These are phyloP conservation scores for Chlorella sp. DNA, from an alignment of 139 green algal genomes.

Conservation along the genomic window DNA sequence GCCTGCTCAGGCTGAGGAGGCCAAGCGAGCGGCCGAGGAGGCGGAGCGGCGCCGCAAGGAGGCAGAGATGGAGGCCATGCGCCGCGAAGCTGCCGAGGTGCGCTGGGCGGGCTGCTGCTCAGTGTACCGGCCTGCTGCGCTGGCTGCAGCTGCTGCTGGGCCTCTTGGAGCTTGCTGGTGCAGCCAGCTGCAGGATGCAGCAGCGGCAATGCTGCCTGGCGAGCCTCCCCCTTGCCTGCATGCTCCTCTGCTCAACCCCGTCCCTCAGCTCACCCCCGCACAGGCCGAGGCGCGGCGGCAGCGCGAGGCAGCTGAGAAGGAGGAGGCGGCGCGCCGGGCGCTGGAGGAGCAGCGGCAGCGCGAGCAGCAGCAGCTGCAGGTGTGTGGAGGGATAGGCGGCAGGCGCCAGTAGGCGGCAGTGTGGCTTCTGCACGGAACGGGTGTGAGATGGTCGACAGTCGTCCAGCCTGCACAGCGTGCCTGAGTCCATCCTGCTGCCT, in stretches of 20 bases:
- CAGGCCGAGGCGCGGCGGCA: slow-evolving; percentile 29
- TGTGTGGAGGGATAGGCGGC: no score
- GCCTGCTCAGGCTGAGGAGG: slow-evolving; percentile 21
- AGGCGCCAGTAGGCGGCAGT: no score
- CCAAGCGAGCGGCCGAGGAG: slow-evolving; percentile 39
- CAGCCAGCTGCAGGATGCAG: no score
- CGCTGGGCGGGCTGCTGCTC: no score
- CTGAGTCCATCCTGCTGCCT: no score
- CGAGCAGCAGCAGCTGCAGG: slow-evolving; percentile 34
- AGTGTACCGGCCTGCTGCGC: neutral
- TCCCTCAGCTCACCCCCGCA: neutral
- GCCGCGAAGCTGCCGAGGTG: slow-evolving; percentile 27
- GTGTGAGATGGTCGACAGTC: no score
- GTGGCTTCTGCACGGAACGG: no score
- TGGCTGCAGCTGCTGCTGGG: neutral
- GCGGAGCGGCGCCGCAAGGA: slow-evolving; percentile 29
- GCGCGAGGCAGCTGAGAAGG: neutral
- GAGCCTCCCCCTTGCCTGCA: neutral
- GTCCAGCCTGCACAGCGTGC: neutral
- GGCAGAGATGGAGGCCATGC: slow-evolving; percentile 13
- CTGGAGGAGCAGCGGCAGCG: slow-evolving; percentile 34
- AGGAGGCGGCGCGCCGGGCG: neutral
- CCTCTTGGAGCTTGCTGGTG: no score
- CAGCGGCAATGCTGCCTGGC: neutral
- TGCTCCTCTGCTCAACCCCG: no score